These are phyloP conservation scores for Cyclotella kingstonii DNA, from an alignment of 108 stramenopile species.

Conservation along the genomic window DNA sequence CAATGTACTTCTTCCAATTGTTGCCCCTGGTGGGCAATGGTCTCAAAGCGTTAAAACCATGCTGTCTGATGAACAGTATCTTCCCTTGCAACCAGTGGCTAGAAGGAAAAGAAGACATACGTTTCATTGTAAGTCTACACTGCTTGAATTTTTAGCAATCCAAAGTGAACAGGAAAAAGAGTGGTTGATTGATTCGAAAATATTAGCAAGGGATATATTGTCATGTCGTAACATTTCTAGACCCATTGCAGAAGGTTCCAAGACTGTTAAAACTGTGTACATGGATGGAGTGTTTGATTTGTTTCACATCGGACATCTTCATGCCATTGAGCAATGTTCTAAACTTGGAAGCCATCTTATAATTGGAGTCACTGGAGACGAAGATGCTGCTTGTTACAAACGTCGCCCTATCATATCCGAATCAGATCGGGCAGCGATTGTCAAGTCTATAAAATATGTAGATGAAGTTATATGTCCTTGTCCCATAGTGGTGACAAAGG, in stretches of 20 bases:
- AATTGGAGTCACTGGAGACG: constrained; percentile 68
- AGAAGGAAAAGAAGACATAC: constrained; percentile 49
- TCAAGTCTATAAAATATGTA: constrained; percentile 47
- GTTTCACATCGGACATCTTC: constrained; percentile 75
- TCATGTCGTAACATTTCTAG: background rate
- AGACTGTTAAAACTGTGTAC: constrained; percentile 44
- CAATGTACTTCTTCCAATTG: constrained; percentile 28
- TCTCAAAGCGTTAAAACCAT: constrained; percentile 36
- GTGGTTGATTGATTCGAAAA: constrained; percentile 8
- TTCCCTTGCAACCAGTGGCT: constrained; percentile 65
- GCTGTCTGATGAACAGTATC: constrained; percentile 59
- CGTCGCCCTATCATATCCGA: constrained; percentile 59
- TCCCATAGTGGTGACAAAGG: constrained; percentile 61
- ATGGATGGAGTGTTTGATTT: constrained; percentile 80
- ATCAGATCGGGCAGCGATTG: constrained; percentile 55
- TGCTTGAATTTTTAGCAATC: constrained; percentile 42
- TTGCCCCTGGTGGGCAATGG: constrained; percentile 58
- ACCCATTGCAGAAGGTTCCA: background rate
- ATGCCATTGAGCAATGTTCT: constrained; percentile 64
- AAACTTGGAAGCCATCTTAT: constrained; percentile 53
- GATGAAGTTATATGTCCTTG: constrained; percentile 67
- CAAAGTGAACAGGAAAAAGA: constrained; percentile 33
- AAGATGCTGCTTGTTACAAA: constrained; percentile 70
- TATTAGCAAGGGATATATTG: background rate
- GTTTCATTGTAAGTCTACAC: constrained; percentile 23